Conservation (phyloP, 108 stramenopile genomes). For the Cyclotella distinguenda region DNA sequence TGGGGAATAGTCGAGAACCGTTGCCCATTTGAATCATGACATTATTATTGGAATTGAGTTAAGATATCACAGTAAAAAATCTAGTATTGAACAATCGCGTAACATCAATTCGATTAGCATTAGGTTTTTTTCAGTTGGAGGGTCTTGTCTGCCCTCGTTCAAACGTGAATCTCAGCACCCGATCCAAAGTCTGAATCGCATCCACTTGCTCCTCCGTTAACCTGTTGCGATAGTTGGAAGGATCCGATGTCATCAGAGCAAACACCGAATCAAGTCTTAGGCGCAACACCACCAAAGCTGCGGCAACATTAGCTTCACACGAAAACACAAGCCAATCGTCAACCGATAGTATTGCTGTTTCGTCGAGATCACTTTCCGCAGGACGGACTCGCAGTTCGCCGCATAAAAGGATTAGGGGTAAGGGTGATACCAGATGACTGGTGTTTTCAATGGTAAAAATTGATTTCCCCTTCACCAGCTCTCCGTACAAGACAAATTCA, state of each 20-base stretch:
- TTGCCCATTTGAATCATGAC: conserved; percentile 62
- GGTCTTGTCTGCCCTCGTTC: conserved; percentile 2
- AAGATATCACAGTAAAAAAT: neutral
- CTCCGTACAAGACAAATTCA: conserved; percentile 71
- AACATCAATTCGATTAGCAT: neutral
- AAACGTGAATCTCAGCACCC: conserved; percentile 50
- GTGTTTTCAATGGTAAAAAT: conserved; percentile 68
- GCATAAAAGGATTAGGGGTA: conserved; percentile 72
- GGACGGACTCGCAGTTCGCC: conserved; percentile 59
- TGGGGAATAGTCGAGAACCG: conserved; percentile 84
- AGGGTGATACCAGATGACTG: conserved; percentile 56
- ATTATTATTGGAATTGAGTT: neutral
- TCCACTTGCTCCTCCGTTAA: conserved; percentile 33
- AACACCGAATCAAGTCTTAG: conserved; percentile 61
- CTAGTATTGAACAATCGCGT: neutral
- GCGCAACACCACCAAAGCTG: conserved; percentile 56
- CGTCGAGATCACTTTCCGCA: conserved; percentile 14
- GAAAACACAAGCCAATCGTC: conserved; percentile 75
- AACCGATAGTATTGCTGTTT: conserved; percentile 50
- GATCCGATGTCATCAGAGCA: conserved; percentile 51
- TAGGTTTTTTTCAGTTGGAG: neutral
- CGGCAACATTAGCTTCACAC: conserved; percentile 43
- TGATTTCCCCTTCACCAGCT: conserved; percentile 60
- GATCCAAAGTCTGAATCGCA: conserved; percentile 52
- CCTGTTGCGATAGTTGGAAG: conserved; percentile 26